A percentile compares a stretch with the other conserved stretches of the same genome.
Conservation (phyloP, 208 protist species). For the Porcisia hertigi region DNA sequence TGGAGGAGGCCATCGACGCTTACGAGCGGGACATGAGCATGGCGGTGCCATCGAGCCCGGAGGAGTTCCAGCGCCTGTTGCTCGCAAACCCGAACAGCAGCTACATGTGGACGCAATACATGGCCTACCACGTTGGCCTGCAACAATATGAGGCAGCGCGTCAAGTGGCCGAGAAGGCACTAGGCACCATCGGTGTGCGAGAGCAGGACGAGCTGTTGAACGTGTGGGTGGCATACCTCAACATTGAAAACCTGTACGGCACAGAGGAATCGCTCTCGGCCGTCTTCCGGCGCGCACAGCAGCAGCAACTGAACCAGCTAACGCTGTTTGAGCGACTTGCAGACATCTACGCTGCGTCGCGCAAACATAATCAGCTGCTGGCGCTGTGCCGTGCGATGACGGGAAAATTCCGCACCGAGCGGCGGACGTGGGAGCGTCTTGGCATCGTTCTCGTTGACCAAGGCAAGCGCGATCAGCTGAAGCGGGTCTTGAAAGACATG, state of each 20-base stretch:
- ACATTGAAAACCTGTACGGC: constrained; percentile 93
- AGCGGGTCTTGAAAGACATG: constrained; percentile 88
- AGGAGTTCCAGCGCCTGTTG: constrained; percentile 92
- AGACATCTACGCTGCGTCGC: constrained; percentile 83
- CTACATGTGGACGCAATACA: constrained; percentile 94
- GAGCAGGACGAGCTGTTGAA: constrained; percentile 90
- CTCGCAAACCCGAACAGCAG: constrained; percentile 90
- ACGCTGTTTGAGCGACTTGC: constrained; percentile 78
- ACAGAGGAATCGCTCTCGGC: constrained; percentile 86
- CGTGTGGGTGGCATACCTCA: constrained; percentile 94
- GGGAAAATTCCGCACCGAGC: constrained; percentile 75
- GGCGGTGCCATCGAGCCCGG: constrained; percentile 68
- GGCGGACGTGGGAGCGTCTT: constrained; percentile 79
- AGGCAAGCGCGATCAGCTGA: constrained; percentile 85
- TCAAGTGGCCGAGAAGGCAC: constrained; percentile 89
- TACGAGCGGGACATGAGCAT: constrained; percentile 82
- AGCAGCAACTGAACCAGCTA: constrained; percentile 61
- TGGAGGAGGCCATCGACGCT: constrained; percentile 87
- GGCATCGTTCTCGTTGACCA: constrained; percentile 75
- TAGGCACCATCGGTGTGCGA: constrained; percentile 84
- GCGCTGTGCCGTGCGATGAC: constrained; percentile 85
- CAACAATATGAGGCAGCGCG: constrained; percentile 90
- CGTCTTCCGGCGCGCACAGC: constrained; percentile 84
- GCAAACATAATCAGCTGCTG: constrained; percentile 79
- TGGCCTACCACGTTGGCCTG: constrained; percentile 85